Conservation (phyloP, 192 early-diverging fungal genomes). For the Backusella tuberculispora region DNA sequence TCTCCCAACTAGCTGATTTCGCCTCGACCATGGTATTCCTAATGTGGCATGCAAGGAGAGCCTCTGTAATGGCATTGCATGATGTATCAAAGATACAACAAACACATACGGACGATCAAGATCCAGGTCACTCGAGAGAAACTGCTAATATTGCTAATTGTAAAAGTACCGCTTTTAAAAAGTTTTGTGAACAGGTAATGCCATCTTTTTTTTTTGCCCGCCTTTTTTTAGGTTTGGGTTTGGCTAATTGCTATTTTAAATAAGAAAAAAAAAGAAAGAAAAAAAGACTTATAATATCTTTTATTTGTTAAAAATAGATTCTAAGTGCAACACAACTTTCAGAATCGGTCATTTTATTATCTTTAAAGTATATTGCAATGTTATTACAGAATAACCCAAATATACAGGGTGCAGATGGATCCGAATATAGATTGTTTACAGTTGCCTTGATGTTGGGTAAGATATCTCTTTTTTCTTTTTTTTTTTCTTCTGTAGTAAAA, state of each 20-base stretch:
- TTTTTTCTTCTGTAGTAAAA: not conserved
- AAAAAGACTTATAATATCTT: not conserved
- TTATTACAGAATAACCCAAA: constrained; percentile 44
- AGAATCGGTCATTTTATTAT: constrained; percentile 54
- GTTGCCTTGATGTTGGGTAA: constrained; percentile 55
- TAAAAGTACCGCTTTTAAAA: constrained; percentile 40
- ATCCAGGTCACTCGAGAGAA: constrained; percentile 35
- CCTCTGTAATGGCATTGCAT: constrained; percentile 42
- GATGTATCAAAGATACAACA: constrained; percentile 23
- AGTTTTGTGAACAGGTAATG: constrained; percentile 46
- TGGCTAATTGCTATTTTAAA: too few species aligned
- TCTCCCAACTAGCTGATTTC: constrained; percentile 54
- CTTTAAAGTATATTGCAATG: constrained; percentile 58
- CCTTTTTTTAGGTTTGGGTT: constrained; percentile 1
- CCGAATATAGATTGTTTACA: constrained; percentile 59
- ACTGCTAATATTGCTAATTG: constrained; percentile 33
- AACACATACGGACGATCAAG: constrained; percentile 26
- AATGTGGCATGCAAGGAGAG: constrained; percentile 52
- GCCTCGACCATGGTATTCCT: constrained; percentile 61
- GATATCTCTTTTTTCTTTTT: not conserved
- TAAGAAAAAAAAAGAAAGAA: not conserved
- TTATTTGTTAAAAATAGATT: constrained; percentile 46
- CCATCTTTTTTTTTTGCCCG: not conserved
- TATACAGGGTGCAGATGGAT: constrained; percentile 57
- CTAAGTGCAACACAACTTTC: constrained; percentile 55